Evolutionary conservation across 441 rosid genomes (phyloP).

Genomic region (Daphne laureola): DNA sequence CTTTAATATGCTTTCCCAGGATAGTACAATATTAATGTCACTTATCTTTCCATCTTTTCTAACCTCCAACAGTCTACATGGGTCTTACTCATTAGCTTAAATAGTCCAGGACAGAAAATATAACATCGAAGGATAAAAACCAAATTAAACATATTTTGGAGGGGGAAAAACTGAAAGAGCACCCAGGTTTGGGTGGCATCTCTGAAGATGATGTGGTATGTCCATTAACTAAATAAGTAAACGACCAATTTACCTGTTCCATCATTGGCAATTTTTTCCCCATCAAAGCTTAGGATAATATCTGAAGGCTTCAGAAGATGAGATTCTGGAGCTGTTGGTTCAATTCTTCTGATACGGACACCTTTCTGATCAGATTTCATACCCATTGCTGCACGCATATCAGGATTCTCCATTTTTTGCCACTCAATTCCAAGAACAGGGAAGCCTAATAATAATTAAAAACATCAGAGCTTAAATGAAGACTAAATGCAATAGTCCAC

Average conservation of each 20-base stretch:
- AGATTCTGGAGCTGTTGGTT: slow-evolving; percentile 84
- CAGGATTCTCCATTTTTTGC: slow-evolving; percentile 99
- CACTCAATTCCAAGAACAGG: slow-evolving; percentile 90
- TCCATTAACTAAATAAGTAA: not conserved
- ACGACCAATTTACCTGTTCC: slow-evolving; percentile 62
- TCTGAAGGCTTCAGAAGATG: slow-evolving; percentile 80
- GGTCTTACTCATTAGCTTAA: too few relatives aligned
- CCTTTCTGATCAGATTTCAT: slow-evolving; percentile 85
- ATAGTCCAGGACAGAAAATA: too few relatives aligned
- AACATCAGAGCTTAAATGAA: not conserved
- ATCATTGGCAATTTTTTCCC: slow-evolving; percentile 85
- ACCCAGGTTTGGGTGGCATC: too few relatives aligned
- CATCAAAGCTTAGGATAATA: slow-evolving; percentile 75
- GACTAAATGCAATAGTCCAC: not conserved
- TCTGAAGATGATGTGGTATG: too few relatives aligned
- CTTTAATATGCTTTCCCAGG: too few relatives aligned
- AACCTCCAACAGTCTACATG: too few relatives aligned
- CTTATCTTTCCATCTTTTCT: too few relatives aligned
- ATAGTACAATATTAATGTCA: too few relatives aligned
- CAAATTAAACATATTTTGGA: too few relatives aligned
- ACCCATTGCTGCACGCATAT: slow-evolving; percentile 70
- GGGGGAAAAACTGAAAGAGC: too few relatives aligned
- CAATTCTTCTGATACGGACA: slow-evolving; percentile 81
- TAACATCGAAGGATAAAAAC: too few relatives aligned
- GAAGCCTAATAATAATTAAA: slow-evolving; percentile 43